These are phyloP conservation scores for Venturiaceae sp. DNA, from an alignment of 2,329 filamentous ascomycete genomes.

Conservation along the genomic window DNA sequence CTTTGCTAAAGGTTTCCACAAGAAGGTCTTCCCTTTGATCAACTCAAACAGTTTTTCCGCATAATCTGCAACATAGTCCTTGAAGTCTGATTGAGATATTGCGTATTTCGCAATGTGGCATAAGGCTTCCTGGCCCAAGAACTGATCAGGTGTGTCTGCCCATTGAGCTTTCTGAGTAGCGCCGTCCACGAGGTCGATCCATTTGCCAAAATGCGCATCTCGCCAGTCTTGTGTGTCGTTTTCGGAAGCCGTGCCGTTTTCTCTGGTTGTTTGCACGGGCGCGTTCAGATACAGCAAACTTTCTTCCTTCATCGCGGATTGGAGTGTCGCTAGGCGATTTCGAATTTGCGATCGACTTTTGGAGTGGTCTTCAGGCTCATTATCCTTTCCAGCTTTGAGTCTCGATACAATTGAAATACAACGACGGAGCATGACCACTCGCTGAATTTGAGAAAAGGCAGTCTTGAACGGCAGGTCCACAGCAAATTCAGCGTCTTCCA, in stretches of 20 bases:
- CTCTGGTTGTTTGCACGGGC: neutral
- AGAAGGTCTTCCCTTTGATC: neutral
- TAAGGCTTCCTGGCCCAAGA: neutral
- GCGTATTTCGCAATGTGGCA: neutral
- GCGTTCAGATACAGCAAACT: neutral
- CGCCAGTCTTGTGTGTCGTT: neutral
- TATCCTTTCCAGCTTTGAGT: no score
- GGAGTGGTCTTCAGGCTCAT: neutral
- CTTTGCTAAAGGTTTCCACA: conserved; percentile 8
- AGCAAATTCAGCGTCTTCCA: neutral
- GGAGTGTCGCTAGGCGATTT: neutral
- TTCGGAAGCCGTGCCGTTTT: neutral
- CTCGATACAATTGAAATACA: neutral
- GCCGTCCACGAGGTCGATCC: neutral
- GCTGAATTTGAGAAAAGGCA: neutral
- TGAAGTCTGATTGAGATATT: neutral
- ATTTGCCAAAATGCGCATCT: neutral
- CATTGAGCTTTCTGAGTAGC: neutral
- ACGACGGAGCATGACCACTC: neutral
- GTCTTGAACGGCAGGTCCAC: neutral
- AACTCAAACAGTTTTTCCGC: neutral
- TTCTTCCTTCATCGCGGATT: neutral
- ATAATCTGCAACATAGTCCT: neutral
- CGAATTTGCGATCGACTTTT: neutral
- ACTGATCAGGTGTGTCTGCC: neutral